phyloP scores from a whole-genome alignment of 371 early-diverging fungal genomes.

The Mortierella sp. region DNA sequence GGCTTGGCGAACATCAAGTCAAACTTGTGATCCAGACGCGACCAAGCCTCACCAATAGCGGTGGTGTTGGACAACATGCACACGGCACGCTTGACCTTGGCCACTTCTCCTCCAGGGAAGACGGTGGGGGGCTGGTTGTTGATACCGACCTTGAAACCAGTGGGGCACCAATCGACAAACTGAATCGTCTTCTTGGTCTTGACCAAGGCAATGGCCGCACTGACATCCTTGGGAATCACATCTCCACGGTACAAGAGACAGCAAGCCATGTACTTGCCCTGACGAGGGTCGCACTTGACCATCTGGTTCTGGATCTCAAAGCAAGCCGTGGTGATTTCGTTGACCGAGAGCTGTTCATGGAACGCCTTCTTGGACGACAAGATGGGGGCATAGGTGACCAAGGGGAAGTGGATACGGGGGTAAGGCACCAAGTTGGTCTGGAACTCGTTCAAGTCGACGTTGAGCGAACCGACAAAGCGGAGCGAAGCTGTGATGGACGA shows the following conservation, averaged over 20 bases:
- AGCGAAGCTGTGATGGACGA: constrained; percentile 99
- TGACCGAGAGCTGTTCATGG: constrained; percentile 91
- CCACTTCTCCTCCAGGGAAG: constrained; percentile 91
- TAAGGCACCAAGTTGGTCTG: constrained; percentile 98
- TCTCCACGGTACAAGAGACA: constrained; percentile 96
- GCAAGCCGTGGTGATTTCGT: constrained; percentile 92
- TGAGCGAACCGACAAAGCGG: constrained; percentile 97
- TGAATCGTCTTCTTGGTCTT: constrained; percentile 93
- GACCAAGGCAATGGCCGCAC: constrained; percentile 87
- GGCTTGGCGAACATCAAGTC: constrained; percentile 98
- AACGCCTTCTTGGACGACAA: constrained; percentile 90
- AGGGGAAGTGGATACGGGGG: constrained; percentile 98
- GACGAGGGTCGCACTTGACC: constrained; percentile 95
- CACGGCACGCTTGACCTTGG: constrained; percentile 92
- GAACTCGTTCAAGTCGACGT: constrained; percentile 97
- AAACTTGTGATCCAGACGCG: constrained; percentile 95
- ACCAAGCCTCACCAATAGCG: constrained; percentile 97
- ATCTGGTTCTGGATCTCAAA: constrained; percentile 96
- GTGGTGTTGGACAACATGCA: constrained; percentile 98
- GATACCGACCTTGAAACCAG: constrained; percentile 98
- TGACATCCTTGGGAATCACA: constrained; percentile 88
- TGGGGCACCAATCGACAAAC: constrained; percentile 99
- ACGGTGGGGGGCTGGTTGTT: constrained; percentile 91
- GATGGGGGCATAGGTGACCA: constrained; percentile 96
- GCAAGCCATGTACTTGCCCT: constrained; percentile 97